These are phyloP conservation scores for Ananas comosus DNA, from an alignment of 176 grass and related monocot species.

Conservation along the genomic window DNA sequence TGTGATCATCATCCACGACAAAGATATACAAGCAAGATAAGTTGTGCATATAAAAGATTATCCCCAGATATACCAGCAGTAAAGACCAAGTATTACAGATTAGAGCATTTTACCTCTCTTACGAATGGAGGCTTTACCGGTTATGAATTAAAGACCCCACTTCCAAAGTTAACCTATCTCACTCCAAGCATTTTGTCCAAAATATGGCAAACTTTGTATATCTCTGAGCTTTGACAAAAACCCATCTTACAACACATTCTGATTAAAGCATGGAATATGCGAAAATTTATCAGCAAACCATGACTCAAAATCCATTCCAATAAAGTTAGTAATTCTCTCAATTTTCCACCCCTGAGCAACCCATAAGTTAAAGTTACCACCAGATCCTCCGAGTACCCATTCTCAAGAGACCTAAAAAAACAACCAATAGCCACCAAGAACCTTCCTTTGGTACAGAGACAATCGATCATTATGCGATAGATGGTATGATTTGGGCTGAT, in stretches of 20 bases:
- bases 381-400: conserved; percentile 31
- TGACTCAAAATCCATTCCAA: conserved; percentile 45
- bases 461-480: conserved; percentile 47
- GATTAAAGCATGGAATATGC: conserved; percentile 44
- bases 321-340: conserved; percentile 39
- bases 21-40: too few relatives aligned
- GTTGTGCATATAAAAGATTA: too few relatives aligned
- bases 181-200: conserved; percentile 61
- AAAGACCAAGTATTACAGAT: too few relatives aligned
- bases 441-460: conserved; percentile 50
- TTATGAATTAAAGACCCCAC: too few relatives aligned
- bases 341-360: conserved; percentile 44
- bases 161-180: conserved; percentile 10
- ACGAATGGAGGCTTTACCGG: too few relatives aligned
- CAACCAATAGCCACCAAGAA: conserved; percentile 47
- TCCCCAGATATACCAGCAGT: too few relatives aligned
- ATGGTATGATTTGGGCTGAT: conserved; percentile 44
- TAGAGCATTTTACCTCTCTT: too few relatives aligned
- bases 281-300: conserved; percentile 48
- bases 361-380: conserved; percentile 38
- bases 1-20: too few relatives aligned
- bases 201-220: conserved; percentile 52
- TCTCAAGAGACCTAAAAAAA: conserved; percentile 42
- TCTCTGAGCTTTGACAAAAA: conserved; percentile 51
- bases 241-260: conserved; percentile 60